phyloP scores from a whole-genome alignment of 192 early-diverging fungal genomes.

The Pilaira anomala region DNA sequence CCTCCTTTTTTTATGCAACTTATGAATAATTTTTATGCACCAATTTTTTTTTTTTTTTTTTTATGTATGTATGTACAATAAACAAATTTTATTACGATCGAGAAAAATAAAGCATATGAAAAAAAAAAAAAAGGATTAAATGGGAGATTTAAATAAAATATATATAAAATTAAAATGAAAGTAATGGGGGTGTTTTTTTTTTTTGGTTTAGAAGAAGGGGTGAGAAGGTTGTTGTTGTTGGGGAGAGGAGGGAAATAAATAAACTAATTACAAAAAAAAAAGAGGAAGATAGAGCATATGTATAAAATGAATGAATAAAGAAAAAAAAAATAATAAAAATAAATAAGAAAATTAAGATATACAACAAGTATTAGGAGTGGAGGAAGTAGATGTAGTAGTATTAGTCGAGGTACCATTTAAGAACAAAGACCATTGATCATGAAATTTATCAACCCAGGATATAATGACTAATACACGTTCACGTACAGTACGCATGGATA shows the following conservation, averaged over 20 bases:
- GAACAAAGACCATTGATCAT: constrained; percentile 29
- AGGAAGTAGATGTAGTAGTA: neutral
- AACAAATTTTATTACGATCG: neutral
- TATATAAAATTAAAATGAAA: no score
- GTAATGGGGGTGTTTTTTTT: no score
- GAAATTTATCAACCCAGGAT: constrained; percentile 45
- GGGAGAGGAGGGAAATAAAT: no score
- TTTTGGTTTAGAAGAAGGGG: no score
- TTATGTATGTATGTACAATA: neutral
- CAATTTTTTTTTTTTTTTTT: no score
- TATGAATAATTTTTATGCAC: no score
- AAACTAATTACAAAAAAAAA: no score
- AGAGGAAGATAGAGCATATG: neutral
- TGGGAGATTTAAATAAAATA: no score
- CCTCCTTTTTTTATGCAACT: neutral
- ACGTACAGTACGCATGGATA: constrained; percentile 41
- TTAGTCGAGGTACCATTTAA: neutral
- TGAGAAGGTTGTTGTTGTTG: no score
- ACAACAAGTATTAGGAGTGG: neutral
- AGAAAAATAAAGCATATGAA: no score
- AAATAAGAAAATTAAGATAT: constrained; percentile 19
- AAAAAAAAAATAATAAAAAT: neutral
- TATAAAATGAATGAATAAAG: neutral
- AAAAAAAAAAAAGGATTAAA: no score
- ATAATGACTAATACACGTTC: constrained; percentile 43